phyloP scores from a whole-genome alignment of 352 stramenopile species.

The Globisporangium radiosum region DNA sequence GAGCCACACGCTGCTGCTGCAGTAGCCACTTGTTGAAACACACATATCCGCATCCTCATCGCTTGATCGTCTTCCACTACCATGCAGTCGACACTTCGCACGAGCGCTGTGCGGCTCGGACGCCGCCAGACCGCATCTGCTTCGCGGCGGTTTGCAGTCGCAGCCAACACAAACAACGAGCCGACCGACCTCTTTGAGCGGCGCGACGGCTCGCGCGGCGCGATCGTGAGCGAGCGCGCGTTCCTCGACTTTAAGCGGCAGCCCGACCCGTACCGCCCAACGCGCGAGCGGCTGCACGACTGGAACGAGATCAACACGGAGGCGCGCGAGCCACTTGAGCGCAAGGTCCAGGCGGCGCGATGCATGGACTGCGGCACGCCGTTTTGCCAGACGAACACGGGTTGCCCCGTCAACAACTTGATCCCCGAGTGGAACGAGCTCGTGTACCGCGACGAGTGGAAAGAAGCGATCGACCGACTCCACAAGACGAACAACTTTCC shows the following conservation, averaged over 20 bases:
- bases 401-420: constrained; percentile 97
- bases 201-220: constrained; percentile 61
- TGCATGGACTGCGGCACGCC: constrained; percentile 99
- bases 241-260: constrained; percentile 82
- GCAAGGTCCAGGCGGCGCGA: constrained; percentile 92
- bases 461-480: constrained; percentile 93
- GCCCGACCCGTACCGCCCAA: constrained; percentile 91
- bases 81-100: constrained; percentile 1
- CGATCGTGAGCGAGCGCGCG: constrained; percentile 64
- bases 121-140: too few species aligned
- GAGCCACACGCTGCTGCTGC: too few species aligned
- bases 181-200: constrained; percentile 34
- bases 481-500: constrained; percentile 99
- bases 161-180: constrained; percentile 12
- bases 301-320: constrained; percentile 96
- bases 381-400: constrained; percentile 97
- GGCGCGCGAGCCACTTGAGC: constrained; percentile 82
- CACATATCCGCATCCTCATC: background rate
- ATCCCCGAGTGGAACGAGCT: constrained; percentile 99
- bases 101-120: background rate
- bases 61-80: background rate
- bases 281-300: constrained; percentile 91
- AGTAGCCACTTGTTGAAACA: background rate
- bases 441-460: constrained; percentile 96
- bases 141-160: constrained; percentile 17